Percentiles rank a stretch among this genome's conserved stretches.
These are phyloP conservation scores for Thalassiosira livingstoniorum DNA, from an alignment of 352 stramenopile species.

Conservation along the genomic window DNA sequence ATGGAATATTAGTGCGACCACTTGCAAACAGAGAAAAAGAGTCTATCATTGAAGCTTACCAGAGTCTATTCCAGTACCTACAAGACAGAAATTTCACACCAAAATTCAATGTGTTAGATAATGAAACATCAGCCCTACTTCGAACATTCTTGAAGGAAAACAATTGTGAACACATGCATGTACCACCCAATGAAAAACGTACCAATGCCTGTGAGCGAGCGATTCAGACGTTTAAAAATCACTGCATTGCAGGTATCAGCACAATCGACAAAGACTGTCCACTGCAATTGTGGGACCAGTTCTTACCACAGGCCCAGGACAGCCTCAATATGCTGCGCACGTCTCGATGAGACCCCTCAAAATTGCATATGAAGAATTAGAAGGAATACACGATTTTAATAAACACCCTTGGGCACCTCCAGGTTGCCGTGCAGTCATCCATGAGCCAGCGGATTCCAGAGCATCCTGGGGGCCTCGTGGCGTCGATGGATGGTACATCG, in stretches of 20 bases:
- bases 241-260: conserved; percentile 37
- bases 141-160: background rate
- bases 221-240: conserved; percentile 70
- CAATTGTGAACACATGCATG: background rate
- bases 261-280: conserved; percentile 22
- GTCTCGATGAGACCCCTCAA: conserved; percentile 41
- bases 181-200: conserved; percentile 7
- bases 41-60: background rate
- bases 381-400: conserved; percentile 12
- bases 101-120: conserved; percentile 45
- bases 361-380: conserved; percentile 20
- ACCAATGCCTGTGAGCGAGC: conserved; percentile 44
- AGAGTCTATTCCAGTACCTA: background rate
- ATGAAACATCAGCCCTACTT: conserved; percentile 19
- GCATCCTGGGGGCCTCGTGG: conserved; percentile 43
- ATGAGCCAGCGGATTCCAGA: background rate
- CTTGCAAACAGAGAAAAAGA: background rate
- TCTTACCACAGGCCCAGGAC: conserved; percentile 30
- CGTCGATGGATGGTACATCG: conserved; percentile 48
- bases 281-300: conserved; percentile 36
- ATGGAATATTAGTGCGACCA: background rate
- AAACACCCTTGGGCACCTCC: conserved; percentile 21
- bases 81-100: too few relatives aligned
- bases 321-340: conserved; percentile 45
- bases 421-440: conserved; percentile 8